Percentiles rank a stretch among this genome's conserved stretches.
These are phyloP conservation scores for Suillus subaureus DNA, from an alignment of 768 basidiomycete species.

Conservation along the genomic window DNA sequence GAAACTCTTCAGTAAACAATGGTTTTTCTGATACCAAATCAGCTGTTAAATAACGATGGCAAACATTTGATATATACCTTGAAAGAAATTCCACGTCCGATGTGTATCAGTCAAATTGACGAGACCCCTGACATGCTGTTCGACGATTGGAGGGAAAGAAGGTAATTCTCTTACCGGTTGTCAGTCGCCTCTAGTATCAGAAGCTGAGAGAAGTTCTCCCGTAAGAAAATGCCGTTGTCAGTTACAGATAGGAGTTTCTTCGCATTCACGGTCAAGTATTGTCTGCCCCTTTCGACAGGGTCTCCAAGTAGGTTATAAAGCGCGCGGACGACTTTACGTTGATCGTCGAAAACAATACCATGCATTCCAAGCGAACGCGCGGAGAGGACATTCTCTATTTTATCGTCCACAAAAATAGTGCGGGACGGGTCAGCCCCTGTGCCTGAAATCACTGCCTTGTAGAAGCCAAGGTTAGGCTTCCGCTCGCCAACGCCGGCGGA, in stretches of 20 bases:
- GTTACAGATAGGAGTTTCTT: constrained; percentile 48
- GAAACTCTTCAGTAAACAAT: constrained; percentile 48
- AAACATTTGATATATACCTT: constrained; percentile 31
- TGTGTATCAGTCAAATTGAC: constrained; percentile 43
- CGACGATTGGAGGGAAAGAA: constrained; percentile 4
- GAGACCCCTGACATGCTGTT: constrained; percentile 36
- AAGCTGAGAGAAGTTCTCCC: constrained; percentile 62
- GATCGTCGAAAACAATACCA: constrained; percentile 53
- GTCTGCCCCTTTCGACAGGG: constrained; percentile 44
- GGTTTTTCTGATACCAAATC: constrained; percentile 33
- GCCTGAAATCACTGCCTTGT: constrained; percentile 49
- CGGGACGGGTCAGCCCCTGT: constrained; percentile 46
- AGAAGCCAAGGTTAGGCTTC: constrained; percentile 58
- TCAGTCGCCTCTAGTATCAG: constrained; percentile 56
- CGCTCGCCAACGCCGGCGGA: constrained; percentile 55
- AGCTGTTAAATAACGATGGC: not conserved
- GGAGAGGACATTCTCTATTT: constrained; percentile 57
- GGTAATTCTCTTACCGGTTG: constrained; percentile 37
- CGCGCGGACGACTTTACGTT: constrained; percentile 42
- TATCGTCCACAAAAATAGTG: constrained; percentile 62
- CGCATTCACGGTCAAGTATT: constrained; percentile 44
- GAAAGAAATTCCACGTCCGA: constrained; percentile 58
- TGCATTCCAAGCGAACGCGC: constrained; percentile 59
- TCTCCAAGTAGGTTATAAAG: constrained; percentile 51
- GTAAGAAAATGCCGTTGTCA: constrained; percentile 38